phyloP scores from a whole-genome alignment of 495 filamentous ascomycete species.

The Melanomma pulvis-pyrius region DNA sequence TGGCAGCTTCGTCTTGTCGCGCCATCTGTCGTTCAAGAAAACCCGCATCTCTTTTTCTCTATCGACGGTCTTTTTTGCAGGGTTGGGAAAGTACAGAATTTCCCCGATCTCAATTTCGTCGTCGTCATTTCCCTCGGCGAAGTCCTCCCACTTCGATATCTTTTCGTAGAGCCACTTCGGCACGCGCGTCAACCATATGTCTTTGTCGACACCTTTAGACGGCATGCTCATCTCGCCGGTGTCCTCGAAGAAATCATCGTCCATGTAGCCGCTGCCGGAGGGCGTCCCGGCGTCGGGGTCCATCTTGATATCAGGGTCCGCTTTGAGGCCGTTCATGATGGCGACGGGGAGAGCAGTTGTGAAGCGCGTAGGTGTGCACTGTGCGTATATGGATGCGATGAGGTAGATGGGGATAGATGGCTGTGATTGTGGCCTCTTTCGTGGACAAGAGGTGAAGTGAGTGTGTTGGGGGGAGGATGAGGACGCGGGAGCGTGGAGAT shows the following conservation, averaged over 20 bases:
- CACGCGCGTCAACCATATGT: conserved; percentile 73
- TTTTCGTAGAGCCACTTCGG: conserved; percentile 62
- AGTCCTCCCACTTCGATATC: conserved; percentile 60
- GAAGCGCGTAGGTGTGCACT: background rate
- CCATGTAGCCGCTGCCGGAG: conserved; percentile 59
- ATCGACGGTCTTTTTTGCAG: background rate
- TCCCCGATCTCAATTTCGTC: conserved; percentile 74
- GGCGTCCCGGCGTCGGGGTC: conserved; percentile 67
- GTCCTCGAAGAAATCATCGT: conserved; percentile 84
- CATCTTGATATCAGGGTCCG: conserved; percentile 63
- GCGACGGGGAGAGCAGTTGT: background rate
- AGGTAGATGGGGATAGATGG: background rate
- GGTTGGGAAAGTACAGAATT: conserved; percentile 64
- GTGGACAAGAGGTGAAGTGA: background rate
- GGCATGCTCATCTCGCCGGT: conserved; percentile 82
- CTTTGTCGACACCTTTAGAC: conserved; percentile 50
- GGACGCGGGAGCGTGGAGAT: background rate
- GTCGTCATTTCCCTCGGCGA: conserved; percentile 62
- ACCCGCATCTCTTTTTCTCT: conserved; percentile 6
- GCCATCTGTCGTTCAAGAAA: conserved; percentile 23
- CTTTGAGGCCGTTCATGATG: conserved; percentile 43
- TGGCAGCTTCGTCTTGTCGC: conserved; percentile 9
- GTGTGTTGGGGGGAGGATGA: background rate
- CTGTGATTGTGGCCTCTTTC: background rate
- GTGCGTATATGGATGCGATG: background rate